Evolutionary conservation across 768 basidiomycete genomes (phyloP), one percentile per base, ranked within the genome.

Genomic region (Gyrodon lividus): DNA sequence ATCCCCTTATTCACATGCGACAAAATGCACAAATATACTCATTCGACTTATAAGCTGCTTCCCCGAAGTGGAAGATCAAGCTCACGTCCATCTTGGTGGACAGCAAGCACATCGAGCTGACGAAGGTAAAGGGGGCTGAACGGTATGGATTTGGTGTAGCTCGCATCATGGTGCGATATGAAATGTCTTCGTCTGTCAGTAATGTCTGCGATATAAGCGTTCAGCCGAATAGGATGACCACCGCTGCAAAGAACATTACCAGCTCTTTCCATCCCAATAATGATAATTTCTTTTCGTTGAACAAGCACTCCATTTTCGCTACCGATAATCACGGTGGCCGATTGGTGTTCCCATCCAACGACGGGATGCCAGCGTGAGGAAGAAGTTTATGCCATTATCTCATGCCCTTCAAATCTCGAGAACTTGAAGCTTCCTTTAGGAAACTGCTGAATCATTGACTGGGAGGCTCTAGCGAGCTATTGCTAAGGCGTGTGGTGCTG

Each of bases 401-500:
- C n/a, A n/a, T n/a, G n/a, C n/a, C n/a, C n/a, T n/a, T n/a, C n/a
- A 38, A 51, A 63, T 41, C 35, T 31, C 30, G 20, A 35, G 54
- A 63, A 60, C 28, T 42, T 40, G 31, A 6, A 40, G 33, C 37
- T 41, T 38, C 23, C 22, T 54, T 52, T 55, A 38, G 43, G 28
- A 54, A 37, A 1, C 23, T 26, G 56, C 37, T 55, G 51, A 47
- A 40, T 54, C 45, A 50, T 34, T 34, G 1, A 7, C n/a, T 38
- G 9, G 5, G 6, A 22, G 19, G 7, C 5, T 20, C 40, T 7
- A 13, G 23, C 23, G 12, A 24, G n/a, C n/a, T n/a, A 14, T 14
- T 20, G 13, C 20, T 42, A 24, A 4, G 22, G 9, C 16, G 6
- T 14, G n/a, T 13, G 20, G 20, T 20, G 20, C 39, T 40, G 22